Evolutionary conservation across 2,329 filamentous ascomycete genomes (phyloP).

Genomic region (Ophiobolus disseminans): DNA sequence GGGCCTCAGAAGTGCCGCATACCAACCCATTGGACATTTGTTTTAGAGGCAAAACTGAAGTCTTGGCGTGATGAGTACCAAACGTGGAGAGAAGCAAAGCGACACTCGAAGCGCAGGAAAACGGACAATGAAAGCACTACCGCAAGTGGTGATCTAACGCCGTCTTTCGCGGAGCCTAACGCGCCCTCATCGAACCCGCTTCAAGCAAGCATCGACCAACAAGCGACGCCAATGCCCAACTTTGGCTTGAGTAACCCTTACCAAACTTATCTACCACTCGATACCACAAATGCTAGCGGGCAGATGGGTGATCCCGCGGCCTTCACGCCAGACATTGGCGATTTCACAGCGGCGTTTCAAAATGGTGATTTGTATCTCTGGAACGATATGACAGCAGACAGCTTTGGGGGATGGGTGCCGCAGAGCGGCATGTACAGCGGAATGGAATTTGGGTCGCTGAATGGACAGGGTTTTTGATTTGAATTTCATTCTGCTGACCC

Average conservation of each 20-base stretch:
- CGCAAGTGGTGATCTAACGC: constrained; percentile 8
- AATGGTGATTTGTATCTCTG: constrained; percentile 48
- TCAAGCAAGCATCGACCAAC: background rate
- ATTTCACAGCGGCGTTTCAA: constrained; percentile 44
- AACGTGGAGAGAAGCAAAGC: constrained; percentile 34
- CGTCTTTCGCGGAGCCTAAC: constrained; percentile 9
- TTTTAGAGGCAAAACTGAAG: constrained; percentile 40
- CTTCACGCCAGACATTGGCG: constrained; percentile 37
- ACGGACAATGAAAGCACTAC: constrained; percentile 1
- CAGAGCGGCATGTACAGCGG: constrained; percentile 35
- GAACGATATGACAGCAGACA: constrained; percentile 44
- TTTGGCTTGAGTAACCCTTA: constrained; percentile 22
- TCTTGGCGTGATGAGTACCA: constrained; percentile 42
- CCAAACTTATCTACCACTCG: constrained; percentile 14
- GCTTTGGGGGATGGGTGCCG: constrained; percentile 40
- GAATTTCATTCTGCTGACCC: too few relatives aligned
- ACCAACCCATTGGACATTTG: constrained; percentile 41
- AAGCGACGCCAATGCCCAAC: background rate
- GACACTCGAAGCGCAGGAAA: constrained; percentile 34
- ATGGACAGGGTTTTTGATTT: constrained; percentile 24
- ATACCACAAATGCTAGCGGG: constrained; percentile 1
- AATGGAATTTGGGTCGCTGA: constrained; percentile 32
- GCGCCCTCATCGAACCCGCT: background rate
- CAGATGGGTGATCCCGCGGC: constrained; percentile 16
- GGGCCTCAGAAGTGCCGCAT: constrained; percentile 41